A percentile compares a stretch with the other conserved stretches of the same genome.
Evolutionary conservation across 345 rosid genomes (phyloP).

Genomic region (Microthlaspi erraticum): DNA sequence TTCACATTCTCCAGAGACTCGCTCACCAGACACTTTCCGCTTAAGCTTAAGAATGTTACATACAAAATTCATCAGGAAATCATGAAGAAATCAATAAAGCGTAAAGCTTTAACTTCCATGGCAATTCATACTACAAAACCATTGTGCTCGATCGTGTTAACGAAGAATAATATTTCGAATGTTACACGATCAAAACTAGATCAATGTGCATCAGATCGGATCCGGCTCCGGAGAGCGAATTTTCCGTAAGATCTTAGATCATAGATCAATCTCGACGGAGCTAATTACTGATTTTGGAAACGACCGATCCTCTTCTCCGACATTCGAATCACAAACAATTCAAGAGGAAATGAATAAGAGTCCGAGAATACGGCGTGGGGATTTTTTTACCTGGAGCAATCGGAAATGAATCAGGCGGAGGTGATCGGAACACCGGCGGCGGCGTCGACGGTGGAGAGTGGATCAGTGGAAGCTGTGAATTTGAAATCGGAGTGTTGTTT

Average conservation of each 20-base stretch:
- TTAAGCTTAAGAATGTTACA: not conserved
- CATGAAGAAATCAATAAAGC: constrained; percentile 1
- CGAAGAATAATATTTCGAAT: not conserved
- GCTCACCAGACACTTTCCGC: constrained; percentile 2
- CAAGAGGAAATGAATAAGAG: constrained; percentile 1
- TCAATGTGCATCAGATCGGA: constrained; percentile 31
- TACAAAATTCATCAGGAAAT: not conserved
- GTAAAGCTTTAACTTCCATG: not conserved
- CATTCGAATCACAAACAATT: not conserved
- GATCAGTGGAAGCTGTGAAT: not conserved
- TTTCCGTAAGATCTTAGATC: constrained; percentile 24
- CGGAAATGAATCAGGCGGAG: not conserved
- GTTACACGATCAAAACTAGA: constrained; percentile 18
- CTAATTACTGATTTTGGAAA: not conserved
- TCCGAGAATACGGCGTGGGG: constrained; percentile 11
- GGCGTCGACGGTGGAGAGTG: constrained; percentile 30
- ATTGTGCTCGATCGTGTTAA: constrained; percentile 26
- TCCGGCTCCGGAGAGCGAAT: constrained; percentile 17
- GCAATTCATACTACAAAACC: not conserved
- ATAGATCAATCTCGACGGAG: not conserved
- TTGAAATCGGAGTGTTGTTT: too few species aligned
- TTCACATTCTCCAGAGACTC: constrained; percentile 34
- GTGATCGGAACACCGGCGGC: constrained; percentile 14
- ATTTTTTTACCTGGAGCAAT: constrained; percentile 26
- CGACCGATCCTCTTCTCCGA: constrained; percentile 14